Base-by-base conservation (phyloP, 2,329 filamentous ascomycete species). In the Trichoderma sp. region DNA sequence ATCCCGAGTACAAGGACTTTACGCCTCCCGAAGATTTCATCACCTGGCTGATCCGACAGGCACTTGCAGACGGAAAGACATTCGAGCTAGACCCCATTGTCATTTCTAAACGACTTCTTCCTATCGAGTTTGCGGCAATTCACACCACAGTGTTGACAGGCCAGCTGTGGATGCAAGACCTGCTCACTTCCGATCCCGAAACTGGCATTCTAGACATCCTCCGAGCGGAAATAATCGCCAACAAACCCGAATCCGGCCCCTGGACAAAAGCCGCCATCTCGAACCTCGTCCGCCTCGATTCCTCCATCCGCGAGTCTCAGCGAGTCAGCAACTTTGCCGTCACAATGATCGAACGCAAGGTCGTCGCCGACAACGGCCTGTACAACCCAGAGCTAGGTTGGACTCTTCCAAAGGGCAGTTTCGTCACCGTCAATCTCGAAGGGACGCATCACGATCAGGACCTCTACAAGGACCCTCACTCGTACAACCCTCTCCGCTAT, bases 71-170 rank as follows among this genome's bases (percentile, higher is more conserved):
- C 71, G 83, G 83, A 6, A 83, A 83, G 4, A 3, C 72, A 0
- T 78, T 80, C 9, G 88, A 91, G 74, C 83, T 89, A 27, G 81
- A 87, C 29, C 85, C 89, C 0, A 79, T 83, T 3, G 84, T 85
- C 59, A 85, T 91, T 18, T 87, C 88, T 2, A 85, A 87, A 76
- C 84, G 88, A 16, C 80, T 91, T 6, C 82, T 91, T 45, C 88
- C 89, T 0, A 83, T 91, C 60, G 87, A 91, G 79, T 91, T 91
- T 76, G 89, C 89, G 3, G 87, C 89, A 21, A 89, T 91, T 31
- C 89, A 91, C 81, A 91, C 89, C 2, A 90, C 89, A 0, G 85
- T 87, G 7, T 78, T 90, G 14, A 90, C 89, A 0, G 85, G 86
- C 3, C 86, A 87, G 63, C 85, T 85, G 41, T 82, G 85, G 38